Percentiles rank a stretch among this genome's conserved stretches.
These are phyloP conservation scores for Jacaranda mimosifolia DNA, from an alignment of 257 asterid genomes.

Conservation along the genomic window DNA sequence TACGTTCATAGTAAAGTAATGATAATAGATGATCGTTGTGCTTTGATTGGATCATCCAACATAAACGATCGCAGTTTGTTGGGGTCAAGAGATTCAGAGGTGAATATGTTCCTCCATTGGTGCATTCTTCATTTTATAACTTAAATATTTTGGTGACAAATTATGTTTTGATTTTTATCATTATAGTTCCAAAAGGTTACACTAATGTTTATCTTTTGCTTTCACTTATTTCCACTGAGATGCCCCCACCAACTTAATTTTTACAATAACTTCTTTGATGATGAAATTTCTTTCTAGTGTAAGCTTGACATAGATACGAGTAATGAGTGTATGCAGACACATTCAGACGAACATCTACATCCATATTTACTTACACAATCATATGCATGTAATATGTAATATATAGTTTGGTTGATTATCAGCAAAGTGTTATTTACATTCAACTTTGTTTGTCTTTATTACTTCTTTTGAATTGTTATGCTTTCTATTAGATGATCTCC, in stretches of 20 bases:
- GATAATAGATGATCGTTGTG: conserved; percentile 85
- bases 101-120: conserved; percentile 34
- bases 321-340: neutral
- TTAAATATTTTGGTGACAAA: neutral
- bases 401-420: neutral
- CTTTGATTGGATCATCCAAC: conserved; percentile 90
- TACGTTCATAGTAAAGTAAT: conserved; percentile 97
- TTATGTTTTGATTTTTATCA: neutral
- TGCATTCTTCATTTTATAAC: neutral
- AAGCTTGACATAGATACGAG: neutral
- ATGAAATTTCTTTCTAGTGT: conserved; percentile 1
- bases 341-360: neutral
- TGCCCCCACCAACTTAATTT: neutral
- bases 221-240: neutral
- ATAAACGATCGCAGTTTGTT: conserved; percentile 95
- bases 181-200: neutral
- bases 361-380: neutral
- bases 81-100: conserved; percentile 99
- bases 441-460: neutral
- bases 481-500: neutral
- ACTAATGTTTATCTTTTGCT: neutral
- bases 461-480: neutral
- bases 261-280: neutral
- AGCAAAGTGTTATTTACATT: neutral
- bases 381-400: neutral